Evolutionary conservation across 305 asterid species (phyloP).

Genomic region (Ruellia speciosa): DNA sequence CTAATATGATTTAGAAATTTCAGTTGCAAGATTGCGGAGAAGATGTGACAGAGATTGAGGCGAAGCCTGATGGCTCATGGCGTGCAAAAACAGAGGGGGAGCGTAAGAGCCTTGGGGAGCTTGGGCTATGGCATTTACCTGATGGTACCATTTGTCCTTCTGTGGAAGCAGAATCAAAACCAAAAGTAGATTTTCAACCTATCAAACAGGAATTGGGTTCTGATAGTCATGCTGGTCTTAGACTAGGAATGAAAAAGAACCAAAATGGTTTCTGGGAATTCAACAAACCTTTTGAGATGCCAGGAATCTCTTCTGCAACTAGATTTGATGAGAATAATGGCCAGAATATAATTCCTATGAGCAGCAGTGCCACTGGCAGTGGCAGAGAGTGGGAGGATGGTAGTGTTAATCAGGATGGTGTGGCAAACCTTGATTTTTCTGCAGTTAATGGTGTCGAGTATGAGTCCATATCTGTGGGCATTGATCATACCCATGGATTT

Average conservation of each 20-base stretch:
- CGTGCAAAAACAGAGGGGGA: conserved; percentile 87
- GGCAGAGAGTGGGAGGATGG: conserved; percentile 84
- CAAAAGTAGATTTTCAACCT: conserved; percentile 50
- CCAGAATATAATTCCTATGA: conserved; percentile 60
- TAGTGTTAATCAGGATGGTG: conserved; percentile 87
- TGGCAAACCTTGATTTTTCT: conserved; percentile 46
- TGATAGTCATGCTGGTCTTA: conserved; percentile 63
- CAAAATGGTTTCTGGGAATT: conserved; percentile 78
- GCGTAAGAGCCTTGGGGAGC: conserved; percentile 22
- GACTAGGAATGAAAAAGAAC: conserved; percentile 64
- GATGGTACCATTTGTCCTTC: conserved; percentile 20
- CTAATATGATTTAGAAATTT: conserved; percentile 5
- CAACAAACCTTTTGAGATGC: conserved; percentile 50
- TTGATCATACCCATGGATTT: conserved; percentile 35
- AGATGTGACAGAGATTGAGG: conserved; percentile 87
- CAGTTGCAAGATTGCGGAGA: conserved; percentile 72
- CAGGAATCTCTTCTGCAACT: conserved; percentile 42
- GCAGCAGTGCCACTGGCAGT: conserved; percentile 89
- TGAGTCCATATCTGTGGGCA: conserved; percentile 52
- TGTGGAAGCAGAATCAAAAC: conserved; percentile 47
- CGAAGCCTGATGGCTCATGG: conserved; percentile 98
- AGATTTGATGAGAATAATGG: conserved; percentile 27
- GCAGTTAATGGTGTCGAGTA: conserved; percentile 55
- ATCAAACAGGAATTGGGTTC: conserved; percentile 72
- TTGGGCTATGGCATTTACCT: conserved; percentile 14